These are phyloP conservation scores for Penicillium freii DNA, from an alignment of 2,329 filamentous ascomycete genomes.

Conservation along the genomic window DNA sequence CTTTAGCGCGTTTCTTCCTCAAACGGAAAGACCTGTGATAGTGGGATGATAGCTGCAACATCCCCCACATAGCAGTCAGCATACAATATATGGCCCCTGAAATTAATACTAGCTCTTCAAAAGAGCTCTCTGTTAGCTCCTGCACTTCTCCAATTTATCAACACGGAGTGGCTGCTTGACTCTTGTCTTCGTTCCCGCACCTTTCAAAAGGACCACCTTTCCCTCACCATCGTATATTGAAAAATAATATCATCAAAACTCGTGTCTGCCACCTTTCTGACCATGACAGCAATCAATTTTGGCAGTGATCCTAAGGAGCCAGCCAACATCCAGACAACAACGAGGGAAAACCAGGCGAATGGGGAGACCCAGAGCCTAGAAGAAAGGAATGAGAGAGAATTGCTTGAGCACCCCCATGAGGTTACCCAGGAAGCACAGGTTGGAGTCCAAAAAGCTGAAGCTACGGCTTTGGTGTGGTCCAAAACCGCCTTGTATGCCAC, in stretches of 20 bases:
- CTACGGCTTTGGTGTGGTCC: not conserved
- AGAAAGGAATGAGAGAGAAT: not conserved
- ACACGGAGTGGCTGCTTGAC: not conserved
- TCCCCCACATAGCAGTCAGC: not conserved
- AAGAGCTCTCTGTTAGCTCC: not conserved
- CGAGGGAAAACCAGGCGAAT: not conserved
- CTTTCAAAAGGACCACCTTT: not conserved
- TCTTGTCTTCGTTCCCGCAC: not conserved
- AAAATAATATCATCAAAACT: not conserved
- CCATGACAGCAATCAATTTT: not conserved
- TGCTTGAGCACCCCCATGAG: not conserved
- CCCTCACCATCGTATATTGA: not conserved
- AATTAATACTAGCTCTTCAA: not conserved
- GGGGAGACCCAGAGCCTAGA: not conserved
- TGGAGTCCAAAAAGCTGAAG: not conserved
- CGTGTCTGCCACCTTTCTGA: not conserved
- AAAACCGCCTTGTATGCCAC: not conserved
- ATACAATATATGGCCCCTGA: not conserved
- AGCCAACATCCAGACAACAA: not conserved
- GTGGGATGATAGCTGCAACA: not conserved
- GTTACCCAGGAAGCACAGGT: not conserved
- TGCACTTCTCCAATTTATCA: not conserved
- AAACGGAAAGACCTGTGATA: too few relatives aligned
- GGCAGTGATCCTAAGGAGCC: not conserved
- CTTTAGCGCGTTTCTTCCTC: too few relatives aligned